Base-by-base conservation (phyloP, 257 asterid species). In the Solanum neorickii region DNA sequence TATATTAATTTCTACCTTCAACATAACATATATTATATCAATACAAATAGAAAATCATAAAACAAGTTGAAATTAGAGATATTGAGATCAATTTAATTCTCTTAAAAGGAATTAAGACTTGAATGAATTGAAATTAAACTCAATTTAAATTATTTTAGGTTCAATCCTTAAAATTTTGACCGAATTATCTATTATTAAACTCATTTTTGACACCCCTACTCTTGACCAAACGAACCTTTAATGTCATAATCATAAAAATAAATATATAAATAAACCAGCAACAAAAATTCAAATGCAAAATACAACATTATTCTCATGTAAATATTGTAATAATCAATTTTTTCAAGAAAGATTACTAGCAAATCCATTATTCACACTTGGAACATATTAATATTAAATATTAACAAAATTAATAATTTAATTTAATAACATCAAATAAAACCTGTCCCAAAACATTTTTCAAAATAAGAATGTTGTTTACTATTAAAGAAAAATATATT, bases 61-160 rank as follows among this genome's bases (percentile, higher is more conserved):
- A 47, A 47, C 1, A 1, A 0, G 3, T 16, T 49, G 1, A 49
- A 15, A 49, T 5, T 49, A 0, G 60, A 15, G 3, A 49, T 15
- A 16, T 16, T 49, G 4, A 2, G 3, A 3, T 49, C 60, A 15
- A 49, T 49, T 6, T 20, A 0, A 49, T 49, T 49, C 3, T 49
- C 3, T 49, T 49, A 49, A 49, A 49, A 49, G 2, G 21, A 0
- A 6, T 49, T 49, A 1, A 49, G 7, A 20, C 1, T 15, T 49
- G 1, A 5, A 49, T 49, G 9, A 16, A 3, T 49, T 49, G 23
- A 49, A 21, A 16, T 49, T 49, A 1, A 49, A 49, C 9, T 1
- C 3, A 49, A 49, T 4, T 47, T 8, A 6, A 49, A 49, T 49
- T 49, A 49, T 49, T 9, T 49, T 15, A 1, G 0, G 1, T 0